Percentiles rank a stretch among this genome's conserved stretches.
Conservation (phyloP, 2,329 filamentous ascomycete species). For the Pseudogymnoascus sp. region DNA sequence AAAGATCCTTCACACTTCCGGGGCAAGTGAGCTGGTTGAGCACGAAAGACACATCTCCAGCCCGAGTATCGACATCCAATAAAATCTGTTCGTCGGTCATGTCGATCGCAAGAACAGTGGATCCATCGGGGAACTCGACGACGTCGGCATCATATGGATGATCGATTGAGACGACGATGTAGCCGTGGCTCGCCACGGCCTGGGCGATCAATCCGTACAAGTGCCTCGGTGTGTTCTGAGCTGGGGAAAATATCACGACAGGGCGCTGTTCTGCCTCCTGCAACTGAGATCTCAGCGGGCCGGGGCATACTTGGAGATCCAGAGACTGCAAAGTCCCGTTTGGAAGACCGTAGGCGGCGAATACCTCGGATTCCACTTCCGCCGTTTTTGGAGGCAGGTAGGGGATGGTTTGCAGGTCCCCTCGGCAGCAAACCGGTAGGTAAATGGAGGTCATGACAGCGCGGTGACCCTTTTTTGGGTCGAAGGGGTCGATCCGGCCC, state of each 20-base stretch:
- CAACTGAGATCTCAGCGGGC: neutral
- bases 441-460: slow-evolving; percentile 26
- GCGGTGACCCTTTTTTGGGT: slow-evolving; percentile 17
- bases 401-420: slow-evolving; percentile 9
- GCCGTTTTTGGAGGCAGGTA: slow-evolving; percentile 28
- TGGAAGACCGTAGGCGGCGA: slow-evolving; percentile 21
- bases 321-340: slow-evolving; percentile 23
- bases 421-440: slow-evolving; percentile 16
- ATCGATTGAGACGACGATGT: slow-evolving; percentile 28
- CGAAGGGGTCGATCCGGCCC: slow-evolving; percentile 23
- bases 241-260: slow-evolving; percentile 29
- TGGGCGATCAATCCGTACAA: slow-evolving; percentile 26
- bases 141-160: slow-evolving; percentile 30
- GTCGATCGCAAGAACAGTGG: slow-evolving; percentile 13
- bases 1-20: neutral
- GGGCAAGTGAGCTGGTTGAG: slow-evolving; percentile 17
- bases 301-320: slow-evolving; percentile 18
- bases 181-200: slow-evolving; percentile 28
- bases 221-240: slow-evolving; percentile 22
- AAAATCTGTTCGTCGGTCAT: slow-evolving; percentile 14
- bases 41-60: slow-evolving; percentile 21
- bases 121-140: slow-evolving; percentile 27
- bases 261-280: slow-evolving; percentile 16
- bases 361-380: slow-evolving; percentile 16
- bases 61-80: slow-evolving; percentile 16